Conservation (phyloP, 192 early-diverging fungal species). For the Borealophlyctis nickersoniae region DNA sequence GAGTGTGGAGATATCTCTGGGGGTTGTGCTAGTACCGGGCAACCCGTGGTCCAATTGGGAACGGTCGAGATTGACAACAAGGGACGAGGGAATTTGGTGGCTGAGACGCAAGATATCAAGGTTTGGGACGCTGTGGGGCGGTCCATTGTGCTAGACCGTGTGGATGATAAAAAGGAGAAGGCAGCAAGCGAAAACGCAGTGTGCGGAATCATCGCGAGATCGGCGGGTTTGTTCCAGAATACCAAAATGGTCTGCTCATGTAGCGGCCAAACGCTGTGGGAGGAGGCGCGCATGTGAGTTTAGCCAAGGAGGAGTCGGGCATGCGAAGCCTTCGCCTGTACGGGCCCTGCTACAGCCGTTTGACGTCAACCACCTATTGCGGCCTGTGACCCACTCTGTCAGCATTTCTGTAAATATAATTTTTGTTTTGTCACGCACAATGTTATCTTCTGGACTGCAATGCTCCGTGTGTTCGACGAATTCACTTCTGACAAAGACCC, state of each 20-base stretch:
- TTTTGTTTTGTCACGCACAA: no score
- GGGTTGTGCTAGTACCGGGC: conserved; percentile 53
- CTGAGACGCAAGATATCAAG: conserved; percentile 70
- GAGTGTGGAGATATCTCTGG: conserved; percentile 75
- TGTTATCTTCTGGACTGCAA: no score
- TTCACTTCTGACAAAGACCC: no score
- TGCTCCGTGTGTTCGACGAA: no score
- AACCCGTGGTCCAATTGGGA: conserved; percentile 44
- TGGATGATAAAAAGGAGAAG: conserved; percentile 56
- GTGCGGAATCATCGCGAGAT: conserved; percentile 83
- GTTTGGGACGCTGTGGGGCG: conserved; percentile 91
- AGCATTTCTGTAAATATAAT: no score
- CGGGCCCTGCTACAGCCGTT: no score
- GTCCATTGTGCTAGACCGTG: conserved; percentile 60
- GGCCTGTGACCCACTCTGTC: no score
- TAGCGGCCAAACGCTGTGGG: conserved; percentile 83
- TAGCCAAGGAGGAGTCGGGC: no score
- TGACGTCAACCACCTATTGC: no score
- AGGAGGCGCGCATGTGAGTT: conserved; percentile 48
- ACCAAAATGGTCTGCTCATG: conserved; percentile 84
- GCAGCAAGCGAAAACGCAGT: conserved; percentile 44
- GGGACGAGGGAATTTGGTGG: conserved; percentile 40
- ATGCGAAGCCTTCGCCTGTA: no score
- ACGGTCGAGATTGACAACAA: conserved; percentile 18
- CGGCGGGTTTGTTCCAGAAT: conserved; percentile 89